Evolutionary conservation across 1,139 yeast species (phyloP).

Genomic region (Yamadazyma kanchanaburiensis): DNA sequence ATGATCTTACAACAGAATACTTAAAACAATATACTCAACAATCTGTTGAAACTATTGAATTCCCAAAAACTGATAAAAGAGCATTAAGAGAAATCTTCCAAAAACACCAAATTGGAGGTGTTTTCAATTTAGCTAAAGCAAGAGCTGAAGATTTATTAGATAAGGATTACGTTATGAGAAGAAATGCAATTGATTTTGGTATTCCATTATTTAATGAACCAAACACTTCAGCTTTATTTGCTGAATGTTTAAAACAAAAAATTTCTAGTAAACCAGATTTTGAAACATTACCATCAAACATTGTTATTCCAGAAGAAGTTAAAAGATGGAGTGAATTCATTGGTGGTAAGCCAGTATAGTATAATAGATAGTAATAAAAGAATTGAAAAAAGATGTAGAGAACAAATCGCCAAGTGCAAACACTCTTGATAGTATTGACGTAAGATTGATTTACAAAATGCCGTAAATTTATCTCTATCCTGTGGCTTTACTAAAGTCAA

Average conservation of each 20-base stretch:
- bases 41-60: conserved; percentile 66
- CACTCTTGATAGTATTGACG: no score
- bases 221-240: conserved; percentile 83
- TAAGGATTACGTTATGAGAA: conserved; percentile 95
- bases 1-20: conserved; percentile 67
- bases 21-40: conserved; percentile 48
- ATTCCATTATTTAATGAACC: conserved; percentile 97
- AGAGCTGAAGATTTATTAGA: conserved; percentile 84
- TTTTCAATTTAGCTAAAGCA: conserved; percentile 85
- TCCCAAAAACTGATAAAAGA: conserved; percentile 92
- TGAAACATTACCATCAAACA: conserved; percentile 38
- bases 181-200: conserved; percentile 97
- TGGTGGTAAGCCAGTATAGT: conserved; percentile 82
- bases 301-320: conserved; percentile 77
- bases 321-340: conserved; percentile 95
- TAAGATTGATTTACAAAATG: no score
- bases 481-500: no score
- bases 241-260: conserved; percentile 75
- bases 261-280: conserved; percentile 53
- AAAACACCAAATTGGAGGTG: conserved; percentile 76
- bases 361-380: not conserved
- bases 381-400: no score
- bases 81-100: conserved; percentile 91
- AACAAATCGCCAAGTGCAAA: no score
- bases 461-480: no score